A percentile compares a stretch with the other conserved stretches of the same genome.
Conservation (phyloP, 2,329 filamentous ascomycete genomes). For the Hypoxylon sp. region DNA sequence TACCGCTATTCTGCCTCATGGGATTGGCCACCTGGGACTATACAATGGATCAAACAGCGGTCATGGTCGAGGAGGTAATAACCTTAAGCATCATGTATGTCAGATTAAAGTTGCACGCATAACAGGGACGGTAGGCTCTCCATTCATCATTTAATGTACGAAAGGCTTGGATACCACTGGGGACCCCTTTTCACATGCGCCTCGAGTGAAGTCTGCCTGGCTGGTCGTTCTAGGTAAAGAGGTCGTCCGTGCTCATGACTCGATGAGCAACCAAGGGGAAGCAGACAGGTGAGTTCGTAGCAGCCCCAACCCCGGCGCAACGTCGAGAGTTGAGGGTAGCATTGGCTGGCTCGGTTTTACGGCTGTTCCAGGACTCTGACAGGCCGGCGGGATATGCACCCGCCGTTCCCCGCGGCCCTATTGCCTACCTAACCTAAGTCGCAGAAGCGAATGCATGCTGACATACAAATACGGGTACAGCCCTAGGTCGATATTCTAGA, state of each 20-base stretch:
- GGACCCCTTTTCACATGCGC: not conserved
- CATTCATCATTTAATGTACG: not conserved
- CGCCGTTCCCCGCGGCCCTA: conserved; percentile 42
- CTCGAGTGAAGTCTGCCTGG: not conserved
- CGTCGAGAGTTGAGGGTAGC: conserved; percentile 14
- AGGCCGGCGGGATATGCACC: conserved; percentile 35
- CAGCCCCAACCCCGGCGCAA: not conserved
- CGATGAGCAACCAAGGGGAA: not conserved
- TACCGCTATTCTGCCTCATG: conserved; percentile 6
- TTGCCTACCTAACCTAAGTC: conserved; percentile 27
- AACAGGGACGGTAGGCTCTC: conserved; percentile 5
- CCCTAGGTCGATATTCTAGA: conserved; percentile 2
- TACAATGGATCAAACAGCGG: conserved; percentile 17
- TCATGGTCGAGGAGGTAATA: conserved; percentile 32
- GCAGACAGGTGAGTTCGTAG: not conserved
- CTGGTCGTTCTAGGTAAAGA: not conserved
- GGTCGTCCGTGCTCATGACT: conserved; percentile 1
- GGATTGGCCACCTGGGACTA: conserved; percentile 16
- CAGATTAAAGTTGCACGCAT: conserved; percentile 34
- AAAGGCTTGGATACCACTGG: not conserved
- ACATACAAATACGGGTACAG: conserved; percentile 1
- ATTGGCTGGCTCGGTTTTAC: conserved; percentile 25
- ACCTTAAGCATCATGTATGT: conserved; percentile 44
- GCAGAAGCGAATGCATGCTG: conserved; percentile 15
- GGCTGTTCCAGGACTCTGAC: conserved; percentile 20